A percentile compares a stretch with the other conserved stretches of the same genome.
Conservation (phyloP, 495 filamentous ascomycete species). For the Aspergillus sparsus region DNA sequence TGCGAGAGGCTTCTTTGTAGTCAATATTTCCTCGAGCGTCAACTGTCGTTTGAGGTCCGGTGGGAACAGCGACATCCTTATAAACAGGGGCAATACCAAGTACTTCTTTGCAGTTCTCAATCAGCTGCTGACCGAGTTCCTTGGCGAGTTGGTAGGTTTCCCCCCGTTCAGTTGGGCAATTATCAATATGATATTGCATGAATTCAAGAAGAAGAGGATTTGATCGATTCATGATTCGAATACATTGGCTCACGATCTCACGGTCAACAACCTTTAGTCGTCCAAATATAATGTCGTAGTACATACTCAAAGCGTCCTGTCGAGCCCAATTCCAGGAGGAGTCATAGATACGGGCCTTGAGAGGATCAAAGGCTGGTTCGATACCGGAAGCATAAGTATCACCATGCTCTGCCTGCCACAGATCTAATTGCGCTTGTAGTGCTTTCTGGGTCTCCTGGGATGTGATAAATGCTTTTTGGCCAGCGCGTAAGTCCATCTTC, state of each 20-base stretch:
- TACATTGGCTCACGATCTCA: constrained; percentile 97
- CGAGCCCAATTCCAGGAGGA: constrained; percentile 99
- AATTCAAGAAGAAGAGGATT: constrained; percentile 95
- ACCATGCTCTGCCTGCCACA: constrained; percentile 94
- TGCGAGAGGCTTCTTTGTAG: constrained; percentile 84
- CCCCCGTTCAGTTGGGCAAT: constrained; percentile 93
- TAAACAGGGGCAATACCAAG: constrained; percentile 79
- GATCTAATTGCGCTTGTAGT: constrained; percentile 87
- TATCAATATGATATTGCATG: constrained; percentile 99
- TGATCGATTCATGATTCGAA: constrained; percentile 98
- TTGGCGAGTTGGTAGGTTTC: constrained; percentile 98
- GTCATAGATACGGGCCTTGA: constrained; percentile 96
- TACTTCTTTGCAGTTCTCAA: constrained; percentile 96
- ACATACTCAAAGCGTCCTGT: constrained; percentile 97
- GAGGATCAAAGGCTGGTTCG: constrained; percentile 85
- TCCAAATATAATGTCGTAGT: constrained; percentile 98
- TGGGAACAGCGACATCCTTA: constrained; percentile 93
- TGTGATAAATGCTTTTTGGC: constrained; percentile 86
- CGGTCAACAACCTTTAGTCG: constrained; percentile 89
- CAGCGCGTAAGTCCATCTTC: constrained; percentile 92
- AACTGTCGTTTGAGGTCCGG: constrained; percentile 85
- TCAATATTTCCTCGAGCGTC: constrained; percentile 86
- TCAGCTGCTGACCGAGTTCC: constrained; percentile 89
- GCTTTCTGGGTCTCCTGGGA: constrained; percentile 81
- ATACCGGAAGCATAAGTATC: constrained; percentile 95